These are phyloP conservation scores for Aspergillus funiculosus DNA, from an alignment of 495 filamentous ascomycete species.

Conservation along the genomic window DNA sequence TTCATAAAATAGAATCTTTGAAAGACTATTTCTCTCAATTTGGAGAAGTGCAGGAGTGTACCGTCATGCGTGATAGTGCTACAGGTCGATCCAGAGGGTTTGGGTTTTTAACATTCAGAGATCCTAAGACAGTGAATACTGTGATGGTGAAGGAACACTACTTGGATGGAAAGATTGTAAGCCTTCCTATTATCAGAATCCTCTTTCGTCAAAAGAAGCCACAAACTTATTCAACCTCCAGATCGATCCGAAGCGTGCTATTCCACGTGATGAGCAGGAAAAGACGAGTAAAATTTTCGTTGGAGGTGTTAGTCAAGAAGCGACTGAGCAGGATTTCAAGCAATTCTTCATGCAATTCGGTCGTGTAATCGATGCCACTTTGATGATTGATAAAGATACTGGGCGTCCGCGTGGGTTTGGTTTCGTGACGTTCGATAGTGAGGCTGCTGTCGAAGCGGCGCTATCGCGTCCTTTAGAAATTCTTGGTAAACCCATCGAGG, in stretches of 20 bases:
- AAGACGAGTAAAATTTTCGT: conserved; percentile 98
- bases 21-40: conserved; percentile 98
- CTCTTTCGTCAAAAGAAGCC: conserved; percentile 5
- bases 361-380: conserved; percentile 89
- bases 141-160: conserved; percentile 99
- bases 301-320: conserved; percentile 94
- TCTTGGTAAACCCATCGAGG: conserved; percentile 91
- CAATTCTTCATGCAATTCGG: conserved; percentile 96
- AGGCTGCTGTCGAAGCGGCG: conserved; percentile 88
- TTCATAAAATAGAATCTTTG: conserved; percentile 67
- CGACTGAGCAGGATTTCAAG: conserved; percentile 90
- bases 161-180: conserved; percentile 95
- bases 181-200: conserved; percentile 24
- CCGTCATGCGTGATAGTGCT: conserved; percentile 94
- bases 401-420: conserved; percentile 92
- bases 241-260: conserved; percentile 98
- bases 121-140: conserved; percentile 94
- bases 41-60: conserved; percentile 94
- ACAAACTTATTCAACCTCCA: conserved; percentile 34
- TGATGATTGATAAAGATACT: conserved; percentile 99
- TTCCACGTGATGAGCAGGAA: conserved; percentile 95
- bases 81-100: conserved; percentile 93
- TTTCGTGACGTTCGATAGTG: conserved; percentile 98
- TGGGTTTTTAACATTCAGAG: conserved; percentile 95
- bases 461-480: conserved; percentile 80